Evolutionary conservation across 2,329 filamentous ascomycete species (phyloP), one percentile per base, ranked within the genome.

Genomic region (Chlorencoelia australis): DNA sequence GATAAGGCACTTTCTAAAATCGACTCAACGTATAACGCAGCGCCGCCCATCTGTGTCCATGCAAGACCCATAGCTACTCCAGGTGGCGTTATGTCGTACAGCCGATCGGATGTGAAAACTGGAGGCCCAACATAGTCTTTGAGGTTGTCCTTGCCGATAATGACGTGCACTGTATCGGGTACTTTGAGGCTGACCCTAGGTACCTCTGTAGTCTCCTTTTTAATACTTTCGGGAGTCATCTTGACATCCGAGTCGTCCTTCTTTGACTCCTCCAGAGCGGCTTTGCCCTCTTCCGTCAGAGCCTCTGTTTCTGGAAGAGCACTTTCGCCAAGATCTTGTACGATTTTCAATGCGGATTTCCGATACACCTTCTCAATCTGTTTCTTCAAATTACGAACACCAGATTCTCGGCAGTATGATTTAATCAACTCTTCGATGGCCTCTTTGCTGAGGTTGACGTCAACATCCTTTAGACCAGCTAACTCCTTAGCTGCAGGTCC

Each of bases 311-410:
- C 88, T 3, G 82, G 73, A 2, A 94, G 63, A 1, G 71, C 83
- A 5, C 86, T 80, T 54, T 95, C 88, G 33, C 89, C 89, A 10
- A 96, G 71, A 45, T 96, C 88, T 57, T 89, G 82, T 9, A 98
- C 89, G 48, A 98, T 98, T 64, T 95, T 96, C 44, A 98, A 69
- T 0, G 91, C 93, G 10, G 89, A 87, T 63, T 98, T 98, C 40
- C 91, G 79, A 63, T 95, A 98, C 3, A 98, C 86, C 67, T 98
- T 98, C 60, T 98, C 91, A 44, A 98, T 98, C 60, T 96, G 89
- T 68, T 98, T 96, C 73, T 98, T 98, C 43, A 98, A 66, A 56
- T 98, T 98, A 48, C 91, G 81, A 7, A 98, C 93, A 51, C 91
- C 91, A 28, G 87, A 94, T 63, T 98, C 91, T 28, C 91, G 83